phyloP scores from a whole-genome alignment of 2,329 filamentous ascomycete genomes.

The Cladosporium sp. region DNA sequence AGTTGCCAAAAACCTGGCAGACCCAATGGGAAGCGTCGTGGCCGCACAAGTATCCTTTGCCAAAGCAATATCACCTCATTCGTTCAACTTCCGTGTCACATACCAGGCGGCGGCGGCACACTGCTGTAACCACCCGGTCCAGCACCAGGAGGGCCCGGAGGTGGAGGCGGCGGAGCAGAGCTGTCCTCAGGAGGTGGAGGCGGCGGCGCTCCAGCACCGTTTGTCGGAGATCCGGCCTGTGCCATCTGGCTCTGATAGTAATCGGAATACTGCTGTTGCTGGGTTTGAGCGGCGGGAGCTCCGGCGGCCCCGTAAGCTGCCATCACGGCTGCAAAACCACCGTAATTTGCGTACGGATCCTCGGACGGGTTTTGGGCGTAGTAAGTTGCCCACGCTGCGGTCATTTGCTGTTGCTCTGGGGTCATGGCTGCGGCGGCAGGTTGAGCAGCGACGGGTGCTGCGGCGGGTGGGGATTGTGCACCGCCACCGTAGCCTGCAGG shows the following conservation, averaged over 20 bases:
- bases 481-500: slow-evolving; percentile 24
- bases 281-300: not conserved
- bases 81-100: slow-evolving; percentile 32
- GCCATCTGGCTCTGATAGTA: slow-evolving; percentile 20
- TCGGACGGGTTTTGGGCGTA: slow-evolving; percentile 80
- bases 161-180: slow-evolving; percentile 61
- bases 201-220: slow-evolving; percentile 30
- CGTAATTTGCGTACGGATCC: slow-evolving; percentile 88
- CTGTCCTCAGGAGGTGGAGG: slow-evolving; percentile 53
- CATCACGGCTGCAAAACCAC: slow-evolving; percentile 58
- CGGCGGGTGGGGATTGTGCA: slow-evolving; percentile 34
- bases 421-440: slow-evolving; percentile 22
- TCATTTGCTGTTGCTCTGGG: slow-evolving; percentile 24
- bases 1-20: not conserved
- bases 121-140: slow-evolving; percentile 58
- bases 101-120: slow-evolving; percentile 57
- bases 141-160: slow-evolving; percentile 56
- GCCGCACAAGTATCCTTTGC: not conserved
- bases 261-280: slow-evolving; percentile 20
- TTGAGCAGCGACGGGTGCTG: slow-evolving; percentile 25
- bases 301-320: slow-evolving; percentile 15
- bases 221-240: slow-evolving; percentile 17
- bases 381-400: slow-evolving; percentile 71
- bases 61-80: not conserved
- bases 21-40: not conserved